phyloP scores from a whole-genome alignment of 345 rosid genomes.

The Acer campestre region DNA sequence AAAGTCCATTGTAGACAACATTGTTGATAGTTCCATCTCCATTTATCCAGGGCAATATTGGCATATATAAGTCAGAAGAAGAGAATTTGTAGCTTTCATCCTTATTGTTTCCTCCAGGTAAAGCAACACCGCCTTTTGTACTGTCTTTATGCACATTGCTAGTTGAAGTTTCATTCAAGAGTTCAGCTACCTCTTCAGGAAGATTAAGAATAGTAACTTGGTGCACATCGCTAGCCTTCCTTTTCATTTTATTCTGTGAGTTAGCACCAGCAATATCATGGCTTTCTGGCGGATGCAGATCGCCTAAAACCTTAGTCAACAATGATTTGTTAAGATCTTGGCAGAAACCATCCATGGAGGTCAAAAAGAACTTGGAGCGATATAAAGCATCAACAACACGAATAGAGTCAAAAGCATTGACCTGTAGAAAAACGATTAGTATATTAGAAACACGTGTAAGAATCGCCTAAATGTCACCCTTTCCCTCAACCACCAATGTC shows the following conservation, averaged over 20 bases:
- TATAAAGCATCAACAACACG: conserved; percentile 78
- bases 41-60: conserved; percentile 89
- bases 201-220: conserved; percentile 87
- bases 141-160: conserved; percentile 36
- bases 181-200: conserved; percentile 56
- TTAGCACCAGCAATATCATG: conserved; percentile 27
- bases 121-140: conserved; percentile 24
- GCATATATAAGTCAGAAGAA: conserved; percentile 44
- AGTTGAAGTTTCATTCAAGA: conserved; percentile 31
- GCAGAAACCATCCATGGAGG: conserved; percentile 35
- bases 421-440: conserved; percentile 46
- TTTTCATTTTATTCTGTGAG: conserved; percentile 26
- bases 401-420: conserved; percentile 66
- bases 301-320: conserved; percentile 33
- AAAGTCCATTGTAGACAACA: conserved; percentile 67
- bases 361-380: conserved; percentile 77
- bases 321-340: conserved; percentile 36
- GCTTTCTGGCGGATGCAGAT: conserved; percentile 31
- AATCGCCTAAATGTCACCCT: not conserved
- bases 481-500: not conserved
- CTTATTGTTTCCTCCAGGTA: conserved; percentile 23
- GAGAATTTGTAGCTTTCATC: conserved; percentile 23
- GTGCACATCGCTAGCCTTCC: conserved; percentile 48
- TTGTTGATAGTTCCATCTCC: conserved; percentile 83
- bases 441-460: not conserved